phyloP scores from a whole-genome alignment of 2,329 filamentous ascomycete species.

The Penicillium sp. region DNA sequence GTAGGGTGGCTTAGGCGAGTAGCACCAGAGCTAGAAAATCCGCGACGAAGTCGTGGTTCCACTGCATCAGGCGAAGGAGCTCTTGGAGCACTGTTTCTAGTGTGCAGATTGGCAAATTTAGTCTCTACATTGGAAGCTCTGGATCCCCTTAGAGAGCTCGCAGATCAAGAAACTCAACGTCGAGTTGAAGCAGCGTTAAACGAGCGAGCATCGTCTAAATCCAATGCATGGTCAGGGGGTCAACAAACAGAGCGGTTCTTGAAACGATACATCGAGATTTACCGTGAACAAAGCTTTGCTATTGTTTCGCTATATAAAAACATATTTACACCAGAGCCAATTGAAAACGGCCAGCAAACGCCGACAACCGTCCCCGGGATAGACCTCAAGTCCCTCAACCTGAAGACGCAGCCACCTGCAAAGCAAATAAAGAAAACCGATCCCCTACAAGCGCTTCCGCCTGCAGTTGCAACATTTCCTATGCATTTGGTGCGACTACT shows the following conservation, averaged over 20 bases:
- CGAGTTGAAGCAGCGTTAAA: conserved; percentile 31
- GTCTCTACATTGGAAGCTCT: conserved; percentile 76
- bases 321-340: conserved; percentile 66
- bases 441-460: conserved; percentile 57
- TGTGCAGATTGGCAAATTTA: conserved; percentile 78
- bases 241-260: conserved; percentile 93
- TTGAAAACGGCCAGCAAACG: conserved; percentile 27
- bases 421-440: conserved; percentile 25
- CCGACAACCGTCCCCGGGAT: conserved; percentile 24
- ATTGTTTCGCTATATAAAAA: conserved; percentile 93
- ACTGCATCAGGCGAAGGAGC: conserved; percentile 56
- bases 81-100: conserved; percentile 78
- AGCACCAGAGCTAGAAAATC: conserved; percentile 68
- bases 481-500: conserved; percentile 78
- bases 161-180: conserved; percentile 71
- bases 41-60: conserved; percentile 24
- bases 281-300: conserved; percentile 93
- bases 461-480: conserved; percentile 77
- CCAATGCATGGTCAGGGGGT: conserved; percentile 50
- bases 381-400: conserved; percentile 19
- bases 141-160: conserved; percentile 79
- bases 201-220: conserved; percentile 17
- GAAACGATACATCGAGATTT: conserved; percentile 95
- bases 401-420: conserved; percentile 22
- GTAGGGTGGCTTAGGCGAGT: conserved; percentile 87